Base-by-base conservation (phyloP, 1,139 yeast genomes). In the Entelexis paramagnoliae region DNA sequence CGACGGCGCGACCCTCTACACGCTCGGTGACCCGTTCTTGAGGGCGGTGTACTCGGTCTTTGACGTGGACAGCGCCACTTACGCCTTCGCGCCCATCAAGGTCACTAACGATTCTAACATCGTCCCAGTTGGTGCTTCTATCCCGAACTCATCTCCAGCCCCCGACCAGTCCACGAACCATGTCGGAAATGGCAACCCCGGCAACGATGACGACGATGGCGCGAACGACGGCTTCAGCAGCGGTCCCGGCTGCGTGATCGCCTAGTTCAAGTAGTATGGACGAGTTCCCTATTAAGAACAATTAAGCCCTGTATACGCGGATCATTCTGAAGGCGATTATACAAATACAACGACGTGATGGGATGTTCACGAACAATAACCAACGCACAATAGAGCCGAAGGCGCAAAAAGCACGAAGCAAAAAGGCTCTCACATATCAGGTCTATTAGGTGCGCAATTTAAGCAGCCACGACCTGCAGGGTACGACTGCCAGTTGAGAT, bases 1-100 rank as follows among this genome's bases (percentile, higher is more conserved):
- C 50, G 30, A 11, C 4, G 24, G 30, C 4, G 4, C 24, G 3
- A 13, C 26, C 10, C 26, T 49, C 16, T 43, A 50, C 47, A 70
- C 77, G n/a, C 64, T 85, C 16, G 96, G 96, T 48, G 95, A 85
- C 65, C 77, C 81, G 35, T 79, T 86, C 66, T 68, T 87, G 61
- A 73, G 85, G 55, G 73, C 77, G 51, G 87, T 84, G 7, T 87
- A 86, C 64, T 76, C 80, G 48, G 93, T 86, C 42, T 86, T 77
- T 60, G 89, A 86, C 64, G 68, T 83, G 55, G 88, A 81, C 33
- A 76, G 75, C 58, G 66, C 68, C 46, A 77, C 79, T 62, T 71
- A 85, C 29, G 78, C 80, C 1, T 57, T 86, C 51, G 94, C 88
- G 7, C 55, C 55, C 14, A 26, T 52, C 24, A 30, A 9, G 9